Percentiles rank a stretch among this genome's conserved stretches.
These are phyloP conservation scores for Stylosanthes scabra DNA, from an alignment of 331 rosid species.

Conservation along the genomic window DNA sequence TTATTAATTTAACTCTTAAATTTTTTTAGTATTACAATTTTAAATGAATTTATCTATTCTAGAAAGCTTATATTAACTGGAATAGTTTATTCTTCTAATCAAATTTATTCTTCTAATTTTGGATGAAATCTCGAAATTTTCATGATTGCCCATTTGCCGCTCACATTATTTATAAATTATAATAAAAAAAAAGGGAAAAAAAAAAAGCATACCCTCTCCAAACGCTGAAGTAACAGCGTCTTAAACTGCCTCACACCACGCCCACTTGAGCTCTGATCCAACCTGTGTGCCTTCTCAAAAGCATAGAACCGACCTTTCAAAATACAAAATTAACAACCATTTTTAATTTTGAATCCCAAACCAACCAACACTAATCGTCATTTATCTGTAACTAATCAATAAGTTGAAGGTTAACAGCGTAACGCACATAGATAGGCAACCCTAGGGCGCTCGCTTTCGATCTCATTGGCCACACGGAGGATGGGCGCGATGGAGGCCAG, in stretches of 20 bases:
- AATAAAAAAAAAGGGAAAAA: too few relatives aligned
- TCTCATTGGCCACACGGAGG: conserved; percentile 92
- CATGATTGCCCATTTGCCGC: too few relatives aligned
- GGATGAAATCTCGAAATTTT: too few relatives aligned
- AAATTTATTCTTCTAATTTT: too few relatives aligned
- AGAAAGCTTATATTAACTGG: too few relatives aligned
- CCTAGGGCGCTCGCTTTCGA: conserved; percentile 87
- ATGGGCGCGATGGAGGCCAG: conserved; percentile 87
- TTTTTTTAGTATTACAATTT: too few relatives aligned
- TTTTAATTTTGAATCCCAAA: not conserved
- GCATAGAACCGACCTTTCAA: conserved; percentile 90
- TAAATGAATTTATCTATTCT: too few relatives aligned
- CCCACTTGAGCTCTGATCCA: conserved; percentile 88
- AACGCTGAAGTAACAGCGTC: conserved; percentile 77
- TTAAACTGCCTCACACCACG: conserved; percentile 98
- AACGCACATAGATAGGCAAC: conserved; percentile 87
- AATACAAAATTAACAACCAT: not conserved
- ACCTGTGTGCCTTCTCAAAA: conserved; percentile 95
- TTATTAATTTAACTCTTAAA: too few relatives aligned
- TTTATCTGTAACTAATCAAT: too few relatives aligned
- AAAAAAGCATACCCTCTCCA: conserved; percentile 74
- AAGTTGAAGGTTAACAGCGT: not conserved
- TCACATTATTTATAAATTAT: too few relatives aligned
- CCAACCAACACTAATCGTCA: not conserved
- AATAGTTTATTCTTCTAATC: too few relatives aligned